Percentiles rank a stretch among this genome's conserved stretches.
phyloP scores from a whole-genome alignment of 257 asterid species.

The Fraxinus excelsior region DNA sequence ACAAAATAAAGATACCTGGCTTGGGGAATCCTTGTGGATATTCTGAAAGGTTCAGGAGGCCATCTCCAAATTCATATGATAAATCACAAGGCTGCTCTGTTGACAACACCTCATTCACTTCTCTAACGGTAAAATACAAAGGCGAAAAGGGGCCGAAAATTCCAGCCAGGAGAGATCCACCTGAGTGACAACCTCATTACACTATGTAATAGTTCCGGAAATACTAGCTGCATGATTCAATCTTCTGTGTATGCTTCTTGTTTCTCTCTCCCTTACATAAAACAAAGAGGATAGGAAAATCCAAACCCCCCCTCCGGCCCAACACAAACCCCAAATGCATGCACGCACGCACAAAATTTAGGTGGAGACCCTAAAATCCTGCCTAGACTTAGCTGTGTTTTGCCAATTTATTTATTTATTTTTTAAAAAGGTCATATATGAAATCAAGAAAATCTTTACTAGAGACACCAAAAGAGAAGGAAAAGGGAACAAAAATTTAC shows the following conservation, averaged over 20 bases:
- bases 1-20: constrained; percentile 53
- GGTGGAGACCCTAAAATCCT: background rate
- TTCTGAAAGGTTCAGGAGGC: constrained; percentile 56
- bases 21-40: constrained; percentile 71
- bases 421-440: background rate
- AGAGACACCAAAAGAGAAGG: background rate
- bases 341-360: too few species aligned
- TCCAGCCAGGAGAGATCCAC: constrained; percentile 53
- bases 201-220: background rate
- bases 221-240: background rate
- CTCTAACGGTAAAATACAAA: constrained; percentile 60
- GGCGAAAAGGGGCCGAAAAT: constrained; percentile 50
- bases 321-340: too few species aligned
- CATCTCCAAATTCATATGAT: constrained; percentile 81
- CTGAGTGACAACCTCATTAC: constrained; percentile 34
- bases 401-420: too few species aligned
- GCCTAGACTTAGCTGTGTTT: background rate
- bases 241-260: background rate
- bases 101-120: constrained; percentile 67
- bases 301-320: background rate
- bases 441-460: background rate
- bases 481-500: background rate
- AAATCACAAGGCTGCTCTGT: constrained; percentile 93
- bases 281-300: background rate
- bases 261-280: background rate